Base-by-base conservation (phyloP, 805 yeast genomes). In the Torulaspora delbrueckii region DNA sequence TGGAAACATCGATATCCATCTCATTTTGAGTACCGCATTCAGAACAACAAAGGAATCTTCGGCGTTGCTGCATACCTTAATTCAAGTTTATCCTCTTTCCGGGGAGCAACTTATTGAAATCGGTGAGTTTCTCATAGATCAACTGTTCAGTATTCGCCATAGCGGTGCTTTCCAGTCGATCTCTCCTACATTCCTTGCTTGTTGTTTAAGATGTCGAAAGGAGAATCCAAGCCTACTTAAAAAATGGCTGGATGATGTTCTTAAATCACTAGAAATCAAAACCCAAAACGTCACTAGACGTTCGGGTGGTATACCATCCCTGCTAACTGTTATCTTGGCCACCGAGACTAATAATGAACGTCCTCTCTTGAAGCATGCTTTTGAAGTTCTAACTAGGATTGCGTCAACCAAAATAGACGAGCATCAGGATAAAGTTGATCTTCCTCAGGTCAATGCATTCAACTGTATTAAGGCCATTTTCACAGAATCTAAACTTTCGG, bases 401-500 rank as follows among this genome's bases (percentile, higher is more conserved):
- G 89, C 95, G 0, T 53, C 66, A 6, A 46, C 60, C 5, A 81
- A 84, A 0, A 70, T 76, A 3, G 65, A 62, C 10, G 70, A 69
- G 24, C 65, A 71, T 31, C 77, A 72, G 9, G 81, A 73, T 34
- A 82, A 76, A 46, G 73, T 79, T 50, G 95, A 86, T 58, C 71
- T 89, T 12, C 93, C 98, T 0, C 97, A 90, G 59, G 96, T 91
- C 0, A 95, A 91, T 67, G 97, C 97, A 0, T 81, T 87, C 59
- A 91, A 91, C 59, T 84, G 95, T 60, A 77, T 93, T 46, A 80
- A 78, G 51, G 82, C 82, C 2, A 71, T 91, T 1, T 82, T 89
- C 53, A 76, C 75, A 18, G 97, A 90, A 47, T 73, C 90, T 0
- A 69, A 75, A 18, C 66, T 93, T n/a, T 68, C 87, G 0, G 73